phyloP scores from a whole-genome alignment of 768 basidiomycete genomes.

The Cubamyces sp. region DNA sequence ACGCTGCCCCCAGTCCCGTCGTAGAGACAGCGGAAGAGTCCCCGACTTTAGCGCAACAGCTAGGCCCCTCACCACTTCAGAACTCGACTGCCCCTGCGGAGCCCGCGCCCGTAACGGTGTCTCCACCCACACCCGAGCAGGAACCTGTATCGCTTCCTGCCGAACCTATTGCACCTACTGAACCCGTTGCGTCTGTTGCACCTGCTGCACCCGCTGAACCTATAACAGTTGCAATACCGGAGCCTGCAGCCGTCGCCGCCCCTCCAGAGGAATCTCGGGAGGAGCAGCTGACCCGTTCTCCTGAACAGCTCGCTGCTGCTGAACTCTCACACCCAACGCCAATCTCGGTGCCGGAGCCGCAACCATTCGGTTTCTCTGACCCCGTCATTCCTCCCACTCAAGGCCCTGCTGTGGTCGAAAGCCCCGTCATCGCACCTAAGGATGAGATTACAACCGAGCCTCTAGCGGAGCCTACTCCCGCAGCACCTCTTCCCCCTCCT shows the following conservation, averaged over 20 bases:
- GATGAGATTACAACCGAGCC: background rate
- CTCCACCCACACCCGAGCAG: slow-evolving; percentile 17
- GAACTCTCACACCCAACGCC: slow-evolving; percentile 4
- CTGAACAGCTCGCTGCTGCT: slow-evolving; percentile 11
- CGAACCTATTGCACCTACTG: background rate
- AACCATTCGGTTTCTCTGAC: slow-evolving; percentile 21
- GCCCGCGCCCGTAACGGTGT: background rate
- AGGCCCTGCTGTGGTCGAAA: background rate
- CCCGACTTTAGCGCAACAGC: slow-evolving; percentile 16
- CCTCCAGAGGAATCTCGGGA: background rate
- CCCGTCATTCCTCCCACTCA: slow-evolving; percentile 21
- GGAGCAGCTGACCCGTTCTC: slow-evolving; percentile 11
- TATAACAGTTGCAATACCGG: background rate
- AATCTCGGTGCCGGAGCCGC: slow-evolving; percentile 9
- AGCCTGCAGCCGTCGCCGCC: background rate
- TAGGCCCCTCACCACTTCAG: slow-evolving; percentile 34
- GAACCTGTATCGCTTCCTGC: slow-evolving; percentile 3
- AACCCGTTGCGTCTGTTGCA: background rate
- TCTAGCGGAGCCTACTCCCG: slow-evolving; percentile 2
- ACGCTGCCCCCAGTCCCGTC: slow-evolving; percentile 61
- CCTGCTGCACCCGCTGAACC: background rate
- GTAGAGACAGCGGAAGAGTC: slow-evolving; percentile 48
- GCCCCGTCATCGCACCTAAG: slow-evolving; percentile 5
- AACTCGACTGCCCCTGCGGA: slow-evolving; percentile 9
- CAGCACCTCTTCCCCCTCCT: slow-evolving; percentile 2